Conservation (phyloP, 2,329 filamentous ascomycete genomes). For the Nigrospora sphaerica region DNA sequence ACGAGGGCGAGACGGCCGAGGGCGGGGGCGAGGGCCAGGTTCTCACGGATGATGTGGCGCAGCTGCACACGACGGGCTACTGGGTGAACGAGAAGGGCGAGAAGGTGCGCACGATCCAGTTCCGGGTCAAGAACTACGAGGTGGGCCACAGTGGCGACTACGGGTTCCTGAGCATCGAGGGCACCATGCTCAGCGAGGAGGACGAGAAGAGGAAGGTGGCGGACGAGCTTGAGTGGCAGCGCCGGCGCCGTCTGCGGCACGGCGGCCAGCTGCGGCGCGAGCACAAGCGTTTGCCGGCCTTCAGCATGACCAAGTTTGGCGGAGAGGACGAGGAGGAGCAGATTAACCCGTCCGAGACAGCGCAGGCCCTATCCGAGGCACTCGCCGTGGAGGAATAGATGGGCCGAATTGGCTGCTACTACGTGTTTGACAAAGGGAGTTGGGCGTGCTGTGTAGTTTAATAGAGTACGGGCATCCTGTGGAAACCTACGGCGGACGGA, state of each 20-base stretch:
- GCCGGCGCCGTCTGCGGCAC: constrained; percentile 27
- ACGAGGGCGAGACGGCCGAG: constrained; percentile 18
- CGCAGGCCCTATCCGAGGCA: no score
- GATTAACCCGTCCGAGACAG: constrained; percentile 17
- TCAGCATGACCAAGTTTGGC: constrained; percentile 50
- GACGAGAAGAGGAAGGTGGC: constrained; percentile 56
- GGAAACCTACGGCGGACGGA: no score
- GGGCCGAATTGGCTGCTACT: no score
- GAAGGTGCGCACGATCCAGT: constrained; percentile 62
- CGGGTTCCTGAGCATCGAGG: constrained; percentile 79
- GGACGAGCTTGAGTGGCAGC: constrained; percentile 38
- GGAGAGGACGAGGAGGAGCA: constrained; percentile 36
- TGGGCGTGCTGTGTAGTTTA: no score
- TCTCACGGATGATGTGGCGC: constrained; percentile 26
- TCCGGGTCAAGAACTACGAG: constrained; percentile 81
- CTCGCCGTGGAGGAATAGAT: no score
- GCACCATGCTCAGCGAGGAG: constrained; percentile 68
- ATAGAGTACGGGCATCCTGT: no score
- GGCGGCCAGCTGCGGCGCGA: constrained; percentile 20
- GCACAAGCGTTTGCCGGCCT: constrained; percentile 36
- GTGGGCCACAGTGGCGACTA: constrained; percentile 67
- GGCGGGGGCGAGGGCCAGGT: constrained; percentile 22
- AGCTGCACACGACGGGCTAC: constrained; percentile 55
- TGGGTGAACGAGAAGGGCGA: constrained; percentile 68
- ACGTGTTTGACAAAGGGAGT: no score